These are phyloP conservation scores for Phytomonas sp. DNA, from an alignment of 208 protist genomes.

Conservation along the genomic window DNA sequence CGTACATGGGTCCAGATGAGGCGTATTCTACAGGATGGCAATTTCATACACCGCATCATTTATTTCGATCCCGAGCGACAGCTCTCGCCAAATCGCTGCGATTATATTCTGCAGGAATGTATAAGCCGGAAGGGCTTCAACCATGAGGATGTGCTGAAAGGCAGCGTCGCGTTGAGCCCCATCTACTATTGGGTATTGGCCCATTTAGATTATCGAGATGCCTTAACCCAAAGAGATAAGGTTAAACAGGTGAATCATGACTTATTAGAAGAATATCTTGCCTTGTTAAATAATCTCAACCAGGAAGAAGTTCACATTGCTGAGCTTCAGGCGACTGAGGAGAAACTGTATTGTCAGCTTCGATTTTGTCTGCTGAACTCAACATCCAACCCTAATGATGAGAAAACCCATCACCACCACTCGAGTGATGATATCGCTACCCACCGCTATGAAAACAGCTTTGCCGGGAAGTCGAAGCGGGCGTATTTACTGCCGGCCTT, in stretches of 20 bases:
- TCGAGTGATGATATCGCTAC: conserved; percentile 12
- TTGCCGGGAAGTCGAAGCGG: conserved; percentile 57
- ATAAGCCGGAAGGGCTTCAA: conserved; percentile 77
- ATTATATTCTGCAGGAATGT: conserved; percentile 84
- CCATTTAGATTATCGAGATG: conserved; percentile 72
- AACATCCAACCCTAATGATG: neutral
- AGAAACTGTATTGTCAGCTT: conserved; percentile 70
- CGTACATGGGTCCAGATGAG: conserved; percentile 76
- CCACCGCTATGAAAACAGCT: conserved; percentile 57
- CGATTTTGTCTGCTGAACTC: conserved; percentile 29
- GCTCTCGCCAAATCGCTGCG: conserved; percentile 63
- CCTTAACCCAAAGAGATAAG: conserved; percentile 40
- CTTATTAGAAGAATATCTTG: conserved; percentile 50
- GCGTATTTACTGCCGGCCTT: conserved; percentile 70
- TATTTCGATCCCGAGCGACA: conserved; percentile 51
- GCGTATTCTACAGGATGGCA: conserved; percentile 58
- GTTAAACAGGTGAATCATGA: conserved; percentile 45
- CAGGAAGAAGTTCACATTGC: conserved; percentile 61
- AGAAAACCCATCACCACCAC: conserved; percentile 13
- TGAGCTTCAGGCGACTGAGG: conserved; percentile 67
- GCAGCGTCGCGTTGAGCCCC: conserved; percentile 66
- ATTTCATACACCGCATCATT: conserved; percentile 68
- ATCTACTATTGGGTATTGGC: conserved; percentile 88
- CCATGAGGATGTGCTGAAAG: conserved; percentile 68
- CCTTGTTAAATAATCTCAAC: conserved; percentile 66